Evolutionary conservation across 2,329 filamentous ascomycete species (phyloP).

Genomic region (Aureobasidium sp.): DNA sequence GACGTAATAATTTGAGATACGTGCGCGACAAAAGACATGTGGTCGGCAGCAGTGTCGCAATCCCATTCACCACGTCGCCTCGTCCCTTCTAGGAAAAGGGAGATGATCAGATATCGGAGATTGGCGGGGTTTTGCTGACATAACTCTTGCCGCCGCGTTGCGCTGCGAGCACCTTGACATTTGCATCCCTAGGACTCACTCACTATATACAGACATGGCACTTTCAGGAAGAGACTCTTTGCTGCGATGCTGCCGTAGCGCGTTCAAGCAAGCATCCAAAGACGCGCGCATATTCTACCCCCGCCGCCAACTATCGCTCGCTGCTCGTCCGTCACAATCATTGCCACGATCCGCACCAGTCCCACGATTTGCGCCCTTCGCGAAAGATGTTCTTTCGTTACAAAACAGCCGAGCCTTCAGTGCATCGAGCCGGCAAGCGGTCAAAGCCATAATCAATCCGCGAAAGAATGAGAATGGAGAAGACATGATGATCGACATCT

Average conservation of each 20-base stretch:
- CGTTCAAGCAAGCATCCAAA: not conserved
- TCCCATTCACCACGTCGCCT: not conserved
- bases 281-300: conserved; percentile 12
- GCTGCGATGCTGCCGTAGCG: conserved; percentile 10
- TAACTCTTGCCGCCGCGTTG: conserved; percentile 5
- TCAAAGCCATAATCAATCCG: conserved; percentile 56
- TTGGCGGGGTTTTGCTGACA: conserved; percentile 13
- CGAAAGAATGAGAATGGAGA: conserved; percentile 75
- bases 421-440: not conserved
- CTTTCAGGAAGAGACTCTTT: conserved; percentile 3
- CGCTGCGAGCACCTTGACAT: not conserved
- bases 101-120: conserved; percentile 1
- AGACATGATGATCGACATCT: conserved; percentile 78
- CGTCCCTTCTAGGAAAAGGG: not conserved
- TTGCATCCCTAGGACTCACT: not conserved
- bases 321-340: not conserved
- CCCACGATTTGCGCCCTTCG: not conserved
- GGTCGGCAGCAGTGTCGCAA: not conserved
- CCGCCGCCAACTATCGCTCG: conserved; percentile 4
- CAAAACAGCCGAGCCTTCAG: not conserved
- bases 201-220: not conserved
- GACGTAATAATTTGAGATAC: too few relatives aligned
- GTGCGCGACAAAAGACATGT: not conserved
- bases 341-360: conserved; percentile 1
- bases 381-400: not conserved